These are phyloP conservation scores for Aspergillus sp. DNA, from an alignment of 2,329 filamentous ascomycete genomes.

Conservation along the genomic window DNA sequence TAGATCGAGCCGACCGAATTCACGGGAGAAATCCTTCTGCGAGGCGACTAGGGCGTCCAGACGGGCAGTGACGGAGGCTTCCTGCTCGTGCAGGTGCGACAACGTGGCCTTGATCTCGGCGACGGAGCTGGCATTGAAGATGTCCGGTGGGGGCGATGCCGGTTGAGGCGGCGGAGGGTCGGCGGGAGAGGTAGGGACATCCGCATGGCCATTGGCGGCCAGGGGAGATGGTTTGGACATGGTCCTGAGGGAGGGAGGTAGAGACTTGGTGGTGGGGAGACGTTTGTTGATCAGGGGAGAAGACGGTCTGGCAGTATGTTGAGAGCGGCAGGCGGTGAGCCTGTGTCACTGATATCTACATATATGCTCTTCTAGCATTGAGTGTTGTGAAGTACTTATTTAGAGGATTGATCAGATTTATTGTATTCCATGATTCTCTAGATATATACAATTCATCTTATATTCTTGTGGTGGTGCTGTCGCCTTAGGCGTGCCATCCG, in stretches of 20 bases:
- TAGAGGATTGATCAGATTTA: too few species aligned
- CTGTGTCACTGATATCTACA: background rate
- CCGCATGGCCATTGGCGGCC: conserved; percentile 28
- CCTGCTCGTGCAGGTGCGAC: conserved; percentile 70
- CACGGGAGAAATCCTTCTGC: conserved; percentile 81
- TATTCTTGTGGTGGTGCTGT: background rate
- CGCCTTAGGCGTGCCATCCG: conserved; percentile 15
- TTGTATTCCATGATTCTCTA: background rate
- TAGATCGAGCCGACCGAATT: conserved; percentile 83
- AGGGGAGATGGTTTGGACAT: conserved; percentile 20
- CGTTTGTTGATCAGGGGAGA: background rate
- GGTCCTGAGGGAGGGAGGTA: conserved; percentile 3
- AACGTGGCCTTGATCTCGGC: conserved; percentile 79
- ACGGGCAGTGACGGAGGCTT: conserved; percentile 69
- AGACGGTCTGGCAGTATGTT: conserved; percentile 8
- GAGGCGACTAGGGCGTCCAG: conserved; percentile 76
- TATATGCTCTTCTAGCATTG: too few species aligned
- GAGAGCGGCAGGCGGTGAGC: conserved; percentile 7
- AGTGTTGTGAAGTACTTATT: too few species aligned
- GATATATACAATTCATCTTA: background rate
- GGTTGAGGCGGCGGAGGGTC: conserved; percentile 3
- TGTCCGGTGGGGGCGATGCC: conserved; percentile 29
- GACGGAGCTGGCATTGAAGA: conserved; percentile 71
- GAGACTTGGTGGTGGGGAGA: background rate
- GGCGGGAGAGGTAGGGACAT: conserved; percentile 4